Evolutionary conservation across 2,329 filamentous ascomycete species (phyloP).

Genomic region (Davidsoniella australis): DNA sequence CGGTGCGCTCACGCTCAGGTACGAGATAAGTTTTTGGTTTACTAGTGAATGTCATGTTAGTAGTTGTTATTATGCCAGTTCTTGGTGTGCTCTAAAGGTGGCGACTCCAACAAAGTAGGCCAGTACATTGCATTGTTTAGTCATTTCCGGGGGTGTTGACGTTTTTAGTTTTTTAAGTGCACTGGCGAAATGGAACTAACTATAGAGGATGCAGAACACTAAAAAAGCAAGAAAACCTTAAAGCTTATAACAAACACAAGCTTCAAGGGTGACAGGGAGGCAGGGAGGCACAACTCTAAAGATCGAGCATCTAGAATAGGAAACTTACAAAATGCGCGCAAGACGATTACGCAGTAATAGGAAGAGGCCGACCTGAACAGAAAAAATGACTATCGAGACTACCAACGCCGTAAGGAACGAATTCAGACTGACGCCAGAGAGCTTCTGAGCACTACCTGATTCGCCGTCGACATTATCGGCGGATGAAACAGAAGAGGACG

Average conservation of each 20-base stretch:
- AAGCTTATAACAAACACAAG: background rate
- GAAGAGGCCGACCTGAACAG: constrained; percentile 51
- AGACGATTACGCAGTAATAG: constrained; percentile 61
- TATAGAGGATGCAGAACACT: background rate
- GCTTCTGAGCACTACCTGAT: constrained; percentile 15
- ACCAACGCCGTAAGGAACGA: constrained; percentile 50
- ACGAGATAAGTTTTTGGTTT: constrained; percentile 77
- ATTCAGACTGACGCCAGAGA: constrained; percentile 28
- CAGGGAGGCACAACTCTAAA: background rate
- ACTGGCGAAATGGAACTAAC: too few relatives aligned
- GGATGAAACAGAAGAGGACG: background rate
- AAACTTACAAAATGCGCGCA: constrained; percentile 61
- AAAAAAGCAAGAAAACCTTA: background rate
- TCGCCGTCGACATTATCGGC: constrained; percentile 4
- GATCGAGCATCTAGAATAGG: background rate
- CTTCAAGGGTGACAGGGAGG: too few relatives aligned
- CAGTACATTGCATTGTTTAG: too few relatives aligned
- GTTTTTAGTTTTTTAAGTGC: too few relatives aligned
- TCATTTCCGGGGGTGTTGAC: background rate
- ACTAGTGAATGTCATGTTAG: constrained; percentile 23
- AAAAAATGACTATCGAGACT: constrained; percentile 45
- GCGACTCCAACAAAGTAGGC: too few relatives aligned
- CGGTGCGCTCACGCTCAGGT: constrained; percentile 65
- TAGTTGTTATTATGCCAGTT: background rate
- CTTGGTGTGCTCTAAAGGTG: too few relatives aligned